phyloP scores from a whole-genome alignment of 2,329 filamentous ascomycete species.

The Penicillium sp. region DNA sequence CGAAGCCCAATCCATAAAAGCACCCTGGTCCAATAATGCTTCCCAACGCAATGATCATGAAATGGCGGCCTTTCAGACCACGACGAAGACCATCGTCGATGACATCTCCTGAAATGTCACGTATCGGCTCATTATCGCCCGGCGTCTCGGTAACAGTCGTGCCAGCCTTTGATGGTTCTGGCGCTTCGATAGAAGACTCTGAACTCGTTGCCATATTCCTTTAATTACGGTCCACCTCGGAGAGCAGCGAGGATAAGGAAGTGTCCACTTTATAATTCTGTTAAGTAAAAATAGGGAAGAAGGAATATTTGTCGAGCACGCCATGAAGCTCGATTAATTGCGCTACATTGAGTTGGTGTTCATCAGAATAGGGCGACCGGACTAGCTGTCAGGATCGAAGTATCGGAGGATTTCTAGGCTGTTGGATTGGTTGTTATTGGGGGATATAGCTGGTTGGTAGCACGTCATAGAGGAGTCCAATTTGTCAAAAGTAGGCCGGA shows the following conservation, averaged over 20 bases:
- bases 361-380: not conserved
- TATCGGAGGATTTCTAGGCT: not conserved
- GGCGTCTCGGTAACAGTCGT: not conserved
- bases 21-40: conserved; percentile 4
- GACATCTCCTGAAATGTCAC: not conserved
- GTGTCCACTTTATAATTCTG: not conserved
- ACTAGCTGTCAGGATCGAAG: not conserved
- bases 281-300: no score
- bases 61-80: not conserved
- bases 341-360: not conserved
- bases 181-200: not conserved
- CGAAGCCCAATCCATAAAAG: not conserved
- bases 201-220: not conserved
- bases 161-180: not conserved
- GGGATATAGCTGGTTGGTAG: not conserved
- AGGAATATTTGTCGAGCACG: not conserved
- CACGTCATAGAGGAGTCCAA: not conserved
- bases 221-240: not conserved
- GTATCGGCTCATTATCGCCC: not conserved
- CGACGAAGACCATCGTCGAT: not conserved
- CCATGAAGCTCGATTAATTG: not conserved
- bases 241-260: not conserved
- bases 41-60: conserved; percentile 2
- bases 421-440: not conserved
- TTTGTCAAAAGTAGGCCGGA: not conserved